Percentiles rank a stretch among this genome's conserved stretches.
Conservation (phyloP, 148 eudicot species). For the Gaultheria prostrata region DNA sequence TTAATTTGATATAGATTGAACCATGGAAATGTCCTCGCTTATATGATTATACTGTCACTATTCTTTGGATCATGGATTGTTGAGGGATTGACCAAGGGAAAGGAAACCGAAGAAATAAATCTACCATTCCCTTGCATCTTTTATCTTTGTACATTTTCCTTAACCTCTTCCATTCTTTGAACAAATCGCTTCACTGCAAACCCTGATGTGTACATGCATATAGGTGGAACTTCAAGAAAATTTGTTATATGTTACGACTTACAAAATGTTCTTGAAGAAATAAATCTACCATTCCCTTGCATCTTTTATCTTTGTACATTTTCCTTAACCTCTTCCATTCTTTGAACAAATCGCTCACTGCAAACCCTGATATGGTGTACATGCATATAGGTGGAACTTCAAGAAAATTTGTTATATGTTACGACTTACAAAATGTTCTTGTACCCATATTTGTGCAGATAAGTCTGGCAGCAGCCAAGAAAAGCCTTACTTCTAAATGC, state of each 20-base stretch:
- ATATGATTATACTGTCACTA: too few relatives aligned
- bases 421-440: background rate
- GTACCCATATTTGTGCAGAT: conserved; percentile 23
- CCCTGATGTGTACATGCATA: background rate
- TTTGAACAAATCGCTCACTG: background rate
- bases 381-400: background rate
- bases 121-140: background rate
- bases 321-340: background rate
- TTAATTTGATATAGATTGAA: background rate
- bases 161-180: background rate
- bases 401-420: background rate
- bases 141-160: background rate
- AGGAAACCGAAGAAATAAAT: background rate
- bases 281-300: background rate
- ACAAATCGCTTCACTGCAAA: background rate
- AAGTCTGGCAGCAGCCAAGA: conserved; percentile 29
- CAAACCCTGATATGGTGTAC: background rate
- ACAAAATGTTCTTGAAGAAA: background rate
- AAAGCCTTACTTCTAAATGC: conserved; percentile 16
- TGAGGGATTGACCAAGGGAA: background rate
- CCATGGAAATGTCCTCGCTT: background rate
- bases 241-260: background rate
- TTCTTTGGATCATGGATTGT: background rate
- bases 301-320: background rate
- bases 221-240: background rate